Base-by-base conservation (phyloP, 768 basidiomycete genomes). In the Mycena maculata region DNA sequence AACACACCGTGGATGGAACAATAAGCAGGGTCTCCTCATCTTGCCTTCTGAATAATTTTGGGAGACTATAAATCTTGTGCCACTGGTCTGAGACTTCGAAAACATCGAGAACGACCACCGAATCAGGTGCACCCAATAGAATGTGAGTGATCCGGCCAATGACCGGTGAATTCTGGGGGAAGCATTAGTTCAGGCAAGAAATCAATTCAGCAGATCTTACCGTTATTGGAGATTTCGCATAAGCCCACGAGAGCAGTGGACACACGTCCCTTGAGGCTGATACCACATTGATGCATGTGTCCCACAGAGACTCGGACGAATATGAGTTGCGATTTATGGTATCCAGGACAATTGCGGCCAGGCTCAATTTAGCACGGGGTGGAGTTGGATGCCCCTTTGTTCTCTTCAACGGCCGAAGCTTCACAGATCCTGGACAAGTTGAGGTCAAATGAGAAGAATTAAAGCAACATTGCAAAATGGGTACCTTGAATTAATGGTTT, bases 1-100 rank as follows among this genome's bases (percentile, higher is more conserved):
- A 20, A 54, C 36, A 10, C 16, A 55, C 54, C 25, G 54, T 42
- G 16, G 54, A 55, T 18, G 54, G 54, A 28, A 55, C 54, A 11
- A 55, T 55, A 6, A 55, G 3, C 9, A 55, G 15, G 8, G 54
- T 55, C n/a, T 20, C 15, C 23, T 55, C 54, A 3, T 25, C 54
- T 27, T 55, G 54, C 1, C 54, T 36, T 2, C 54, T 38, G 18
- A 36, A 28, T 16, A 55, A 12, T 28, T 27, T 28, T 4, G 54
- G 54, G 7, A 55, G 54, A 30, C 42, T 55, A 7, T 25, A 55
- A 18, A 28, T 42, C 2, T 39, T 13, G 33, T 55, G 39, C 15
- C 54, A 39, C 9, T 55, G n/a, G 4, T 56, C 55, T 9, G 41
- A 42, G 18, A 56, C 28, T 16, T 25, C 41, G 13, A 56, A 56